phyloP scores from a whole-genome alignment of 306 rosid genomes.

The Cucumis sativus region DNA sequence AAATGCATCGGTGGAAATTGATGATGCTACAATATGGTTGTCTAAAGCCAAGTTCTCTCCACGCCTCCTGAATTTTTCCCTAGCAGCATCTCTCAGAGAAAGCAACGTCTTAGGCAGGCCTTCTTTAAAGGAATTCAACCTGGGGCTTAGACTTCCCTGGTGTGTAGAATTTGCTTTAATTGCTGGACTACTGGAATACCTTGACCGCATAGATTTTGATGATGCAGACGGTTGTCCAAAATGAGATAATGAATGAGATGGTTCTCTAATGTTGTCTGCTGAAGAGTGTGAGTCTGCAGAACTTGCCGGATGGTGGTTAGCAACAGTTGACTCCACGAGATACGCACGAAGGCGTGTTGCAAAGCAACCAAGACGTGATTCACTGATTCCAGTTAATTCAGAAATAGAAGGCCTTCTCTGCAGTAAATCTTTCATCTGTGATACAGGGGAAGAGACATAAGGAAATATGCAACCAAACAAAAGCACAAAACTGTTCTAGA shows the following conservation, averaged over 20 bases:
- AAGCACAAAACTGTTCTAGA: not conserved
- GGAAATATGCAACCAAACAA: not conserved
- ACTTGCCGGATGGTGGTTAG: constrained; percentile 20
- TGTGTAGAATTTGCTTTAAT: constrained; percentile 43
- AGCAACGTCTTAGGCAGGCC: constrained; percentile 50
- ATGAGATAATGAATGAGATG: constrained; percentile 27
- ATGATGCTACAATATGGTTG: constrained; percentile 25
- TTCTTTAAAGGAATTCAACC: constrained; percentile 83
- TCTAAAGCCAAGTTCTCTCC: constrained; percentile 41
- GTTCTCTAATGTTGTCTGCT: constrained; percentile 15
- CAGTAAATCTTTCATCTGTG: constrained; percentile 72
- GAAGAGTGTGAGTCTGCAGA: constrained; percentile 17
- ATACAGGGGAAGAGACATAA: not conserved
- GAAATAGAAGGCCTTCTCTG: constrained; percentile 71
- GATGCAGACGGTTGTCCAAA: constrained; percentile 30
- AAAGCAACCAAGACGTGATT: constrained; percentile 78
- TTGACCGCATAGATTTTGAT: constrained; percentile 55
- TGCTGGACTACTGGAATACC: constrained; percentile 42
- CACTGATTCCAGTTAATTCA: constrained; percentile 84
- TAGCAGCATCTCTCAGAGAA: constrained; percentile 46
- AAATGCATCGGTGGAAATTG: constrained; percentile 18
- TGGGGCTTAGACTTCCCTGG: constrained; percentile 81
- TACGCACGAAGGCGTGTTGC: constrained; percentile 81
- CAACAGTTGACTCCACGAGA: constrained; percentile 60
- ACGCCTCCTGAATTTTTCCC: constrained; percentile 63